Conservation (phyloP, 345 rosid species). For the Firmiana major region DNA sequence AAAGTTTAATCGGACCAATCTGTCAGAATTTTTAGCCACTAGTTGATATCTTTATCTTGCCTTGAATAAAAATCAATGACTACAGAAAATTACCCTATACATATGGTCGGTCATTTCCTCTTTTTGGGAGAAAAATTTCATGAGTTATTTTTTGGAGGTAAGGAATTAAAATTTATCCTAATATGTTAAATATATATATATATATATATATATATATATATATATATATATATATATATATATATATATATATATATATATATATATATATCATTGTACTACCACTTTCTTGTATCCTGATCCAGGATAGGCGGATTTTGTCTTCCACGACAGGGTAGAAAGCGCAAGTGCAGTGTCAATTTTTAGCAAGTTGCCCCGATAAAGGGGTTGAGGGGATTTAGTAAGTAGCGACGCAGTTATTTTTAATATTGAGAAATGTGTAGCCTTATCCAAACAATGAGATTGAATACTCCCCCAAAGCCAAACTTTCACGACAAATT, state of each 20-base stretch:
- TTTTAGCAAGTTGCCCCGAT: too few relatives aligned
- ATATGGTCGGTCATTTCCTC: neutral
- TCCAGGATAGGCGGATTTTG: neutral
- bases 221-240: too few relatives aligned
- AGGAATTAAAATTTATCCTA: too few relatives aligned
- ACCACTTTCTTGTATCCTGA: neutral
- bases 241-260: too few relatives aligned
- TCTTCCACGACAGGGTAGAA: neutral
- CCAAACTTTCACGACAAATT: neutral
- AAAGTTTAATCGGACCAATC: neutral
- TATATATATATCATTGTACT: neutral
- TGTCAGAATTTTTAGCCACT: neutral
- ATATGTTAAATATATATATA: too few relatives aligned
- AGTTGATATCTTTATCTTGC: neutral
- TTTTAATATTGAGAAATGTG: neutral
- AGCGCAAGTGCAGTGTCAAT: too few relatives aligned
- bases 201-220: too few relatives aligned
- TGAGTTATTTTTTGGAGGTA: too few relatives aligned
- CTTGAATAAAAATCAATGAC: neutral
- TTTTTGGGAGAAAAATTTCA: neutral
- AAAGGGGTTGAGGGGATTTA: too few relatives aligned
- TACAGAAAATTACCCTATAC: neutral
- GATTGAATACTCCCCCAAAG: neutral
- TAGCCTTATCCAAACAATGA: neutral
- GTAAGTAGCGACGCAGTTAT: too few relatives aligned